Evolutionary conservation across 2,329 filamentous ascomycete genomes (phyloP), one percentile per base, ranked within the genome.

Genomic region (Arachnopeziza araneosa): DNA sequence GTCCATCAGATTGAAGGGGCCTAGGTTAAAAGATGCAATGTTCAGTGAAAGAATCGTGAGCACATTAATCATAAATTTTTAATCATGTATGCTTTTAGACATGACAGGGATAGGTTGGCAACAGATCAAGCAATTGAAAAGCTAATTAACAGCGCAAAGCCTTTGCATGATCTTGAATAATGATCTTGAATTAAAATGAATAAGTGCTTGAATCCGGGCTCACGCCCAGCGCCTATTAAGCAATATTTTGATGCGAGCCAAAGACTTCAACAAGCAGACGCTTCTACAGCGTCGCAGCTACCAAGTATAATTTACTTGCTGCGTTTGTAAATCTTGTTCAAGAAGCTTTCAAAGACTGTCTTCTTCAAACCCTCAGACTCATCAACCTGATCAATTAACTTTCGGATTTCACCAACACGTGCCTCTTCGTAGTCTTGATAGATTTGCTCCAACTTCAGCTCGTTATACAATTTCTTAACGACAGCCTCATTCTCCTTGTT

Each of bases 311-410:
- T 57, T 32, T 90, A 98, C 79, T 96, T 98, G 83, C 85, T 95
- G 73, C 95, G 84, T 86, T 96, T 96, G 84, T 98, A 98, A 73
- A 99, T 98, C 84, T 99, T 99, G 76, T 82, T 81, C 66, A 99
- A 80, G 82, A 98, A 99, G 52, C 84, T 83, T 70, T 96, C 89
- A 68, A 98, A 96, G 50, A 98, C 84, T 61, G 82, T 83, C 83
- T 91, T 95, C 83, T 96, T 97, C 71, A 99, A 78, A 19, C 95
- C 95, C 66, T 89, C 84, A 63, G 82, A 87, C 82, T 97, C 93
- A 71, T 99, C 92, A 56, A 98, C 80, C 62, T 86, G 78, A 23
- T 80, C 82, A 70, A 99, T 97, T 80, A 88, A 83, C 61, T 80
- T 76, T 69, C 83, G 83, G 68, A 99, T 83, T 74, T 95, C 89